Conservation (phyloP, 2,329 filamentous ascomycete species). For the Scopulariopsis brevicaulis region DNA sequence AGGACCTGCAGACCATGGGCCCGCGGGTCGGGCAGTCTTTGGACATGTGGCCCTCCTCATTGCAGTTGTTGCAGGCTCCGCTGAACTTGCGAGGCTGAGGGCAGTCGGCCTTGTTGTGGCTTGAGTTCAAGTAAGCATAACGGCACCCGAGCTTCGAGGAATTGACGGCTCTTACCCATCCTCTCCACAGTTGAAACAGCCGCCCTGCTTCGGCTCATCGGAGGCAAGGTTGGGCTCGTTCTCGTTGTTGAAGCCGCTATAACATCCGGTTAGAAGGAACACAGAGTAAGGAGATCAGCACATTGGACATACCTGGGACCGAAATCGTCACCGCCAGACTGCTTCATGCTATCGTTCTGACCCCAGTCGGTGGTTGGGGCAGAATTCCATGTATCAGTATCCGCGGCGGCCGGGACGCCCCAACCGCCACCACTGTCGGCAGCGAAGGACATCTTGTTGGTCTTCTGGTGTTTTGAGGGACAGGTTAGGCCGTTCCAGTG, state of each 20-base stretch:
- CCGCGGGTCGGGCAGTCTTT: slow-evolving; percentile 52
- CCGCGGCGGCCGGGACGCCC: background rate
- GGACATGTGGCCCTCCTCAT: slow-evolving; percentile 38
- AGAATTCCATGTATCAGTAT: background rate
- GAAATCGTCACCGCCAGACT: background rate
- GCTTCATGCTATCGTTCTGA: background rate
- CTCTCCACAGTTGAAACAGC: slow-evolving; percentile 6
- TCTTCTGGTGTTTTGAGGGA: background rate
- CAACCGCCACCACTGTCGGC: background rate
- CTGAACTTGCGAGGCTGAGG: slow-evolving; percentile 14
- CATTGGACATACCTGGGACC: background rate
- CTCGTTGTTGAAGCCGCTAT: background rate
- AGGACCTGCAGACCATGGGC: slow-evolving; percentile 47
- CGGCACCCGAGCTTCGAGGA: no score
- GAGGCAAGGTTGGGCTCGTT: background rate
- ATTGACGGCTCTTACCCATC: background rate
- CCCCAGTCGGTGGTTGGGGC: background rate
- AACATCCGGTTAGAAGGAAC: background rate
- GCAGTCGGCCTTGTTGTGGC: slow-evolving; percentile 20
- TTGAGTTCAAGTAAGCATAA: background rate
- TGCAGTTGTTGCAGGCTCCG: slow-evolving; percentile 30
- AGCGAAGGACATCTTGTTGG: background rate
- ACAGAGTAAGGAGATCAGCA: background rate
- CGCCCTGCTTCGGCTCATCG: background rate
- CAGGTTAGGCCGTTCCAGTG: background rate